These are phyloP conservation scores for Parastagonospora nodorum DNA, from an alignment of 2,329 filamentous ascomycete species.

Conservation along the genomic window DNA sequence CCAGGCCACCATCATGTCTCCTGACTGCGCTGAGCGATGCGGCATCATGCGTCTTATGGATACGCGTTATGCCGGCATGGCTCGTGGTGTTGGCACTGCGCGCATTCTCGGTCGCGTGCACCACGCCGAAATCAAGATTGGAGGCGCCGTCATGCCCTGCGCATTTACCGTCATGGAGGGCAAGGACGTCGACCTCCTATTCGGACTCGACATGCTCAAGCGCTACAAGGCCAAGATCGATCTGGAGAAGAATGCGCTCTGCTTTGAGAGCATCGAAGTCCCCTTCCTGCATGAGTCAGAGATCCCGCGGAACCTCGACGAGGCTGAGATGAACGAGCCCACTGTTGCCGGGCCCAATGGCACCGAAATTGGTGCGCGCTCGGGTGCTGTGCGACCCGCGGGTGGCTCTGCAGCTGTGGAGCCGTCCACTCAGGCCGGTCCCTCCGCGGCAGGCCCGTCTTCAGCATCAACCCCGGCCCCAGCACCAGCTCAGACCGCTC, in stretches of 20 bases:
- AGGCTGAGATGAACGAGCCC: slow-evolving; percentile 76
- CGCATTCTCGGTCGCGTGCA: slow-evolving; percentile 95
- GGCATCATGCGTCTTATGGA: slow-evolving; percentile 97
- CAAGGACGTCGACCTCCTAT: slow-evolving; percentile 89
- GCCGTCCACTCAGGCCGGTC: slow-evolving; percentile 16
- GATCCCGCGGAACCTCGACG: slow-evolving; percentile 82
- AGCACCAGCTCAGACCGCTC: slow-evolving; percentile 1
- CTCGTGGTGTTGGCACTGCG: slow-evolving; percentile 91
- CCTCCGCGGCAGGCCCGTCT: slow-evolving; percentile 19
- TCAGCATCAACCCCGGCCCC: slow-evolving; percentile 18
- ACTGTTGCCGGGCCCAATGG: slow-evolving; percentile 83
- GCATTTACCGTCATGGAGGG: slow-evolving; percentile 99
- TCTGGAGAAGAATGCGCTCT: slow-evolving; percentile 78
- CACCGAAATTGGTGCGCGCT: slow-evolving; percentile 83
- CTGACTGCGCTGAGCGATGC: slow-evolving; percentile 85
- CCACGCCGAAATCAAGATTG: slow-evolving; percentile 92
- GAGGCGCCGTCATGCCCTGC: slow-evolving; percentile 82
- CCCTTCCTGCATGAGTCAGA: slow-evolving; percentile 91
- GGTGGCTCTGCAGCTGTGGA: slow-evolving; percentile 42
- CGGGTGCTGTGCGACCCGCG: slow-evolving; percentile 73
- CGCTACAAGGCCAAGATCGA: slow-evolving; percentile 94
- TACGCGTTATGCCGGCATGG: slow-evolving; percentile 87
- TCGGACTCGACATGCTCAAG: slow-evolving; percentile 96
- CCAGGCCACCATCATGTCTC: slow-evolving; percentile 98
- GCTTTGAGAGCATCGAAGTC: slow-evolving; percentile 87